These are phyloP conservation scores for Myriosclerotinia curreyana DNA, from an alignment of 2,329 filamentous ascomycete species.

Conservation along the genomic window DNA sequence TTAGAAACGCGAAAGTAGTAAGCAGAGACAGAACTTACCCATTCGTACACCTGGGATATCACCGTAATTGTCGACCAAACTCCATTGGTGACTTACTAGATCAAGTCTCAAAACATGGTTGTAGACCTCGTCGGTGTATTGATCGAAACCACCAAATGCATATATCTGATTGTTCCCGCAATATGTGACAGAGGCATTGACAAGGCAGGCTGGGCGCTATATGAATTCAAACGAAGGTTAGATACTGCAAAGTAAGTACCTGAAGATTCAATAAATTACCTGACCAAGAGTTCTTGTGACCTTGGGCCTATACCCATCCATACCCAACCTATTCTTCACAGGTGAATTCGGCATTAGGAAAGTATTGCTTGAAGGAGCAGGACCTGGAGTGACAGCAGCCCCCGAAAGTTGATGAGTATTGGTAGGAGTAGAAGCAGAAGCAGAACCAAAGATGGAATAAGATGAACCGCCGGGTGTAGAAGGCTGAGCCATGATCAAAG, in stretches of 20 bases:
- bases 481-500: constrained; percentile 44
- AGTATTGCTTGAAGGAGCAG: constrained; percentile 66
- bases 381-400: constrained; percentile 44
- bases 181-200: constrained; percentile 98
- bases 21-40: constrained; percentile 56
- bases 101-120: constrained; percentile 94
- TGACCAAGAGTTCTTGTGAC: constrained; percentile 76
- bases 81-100: constrained; percentile 86
- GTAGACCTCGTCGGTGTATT: constrained; percentile 98
- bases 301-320: constrained; percentile 78
- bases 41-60: constrained; percentile 96
- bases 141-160: constrained; percentile 96
- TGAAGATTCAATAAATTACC: constrained; percentile 25
- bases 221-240: constrained; percentile 3
- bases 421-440: constrained; percentile 34
- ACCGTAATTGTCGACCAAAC: constrained; percentile 94
- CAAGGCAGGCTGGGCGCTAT: constrained; percentile 78
- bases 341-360: constrained; percentile 91
- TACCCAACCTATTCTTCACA: constrained; percentile 59
- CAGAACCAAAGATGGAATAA: constrained; percentile 50
- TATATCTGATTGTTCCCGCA: constrained; percentile 97
- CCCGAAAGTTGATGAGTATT: constrained; percentile 27
- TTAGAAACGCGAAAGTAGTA: neutral
- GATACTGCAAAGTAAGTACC: neutral
- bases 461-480: constrained; percentile 45